phyloP scores from a whole-genome alignment of 2,329 filamentous ascomycete species.

The Cucurbitaria berberidis region DNA sequence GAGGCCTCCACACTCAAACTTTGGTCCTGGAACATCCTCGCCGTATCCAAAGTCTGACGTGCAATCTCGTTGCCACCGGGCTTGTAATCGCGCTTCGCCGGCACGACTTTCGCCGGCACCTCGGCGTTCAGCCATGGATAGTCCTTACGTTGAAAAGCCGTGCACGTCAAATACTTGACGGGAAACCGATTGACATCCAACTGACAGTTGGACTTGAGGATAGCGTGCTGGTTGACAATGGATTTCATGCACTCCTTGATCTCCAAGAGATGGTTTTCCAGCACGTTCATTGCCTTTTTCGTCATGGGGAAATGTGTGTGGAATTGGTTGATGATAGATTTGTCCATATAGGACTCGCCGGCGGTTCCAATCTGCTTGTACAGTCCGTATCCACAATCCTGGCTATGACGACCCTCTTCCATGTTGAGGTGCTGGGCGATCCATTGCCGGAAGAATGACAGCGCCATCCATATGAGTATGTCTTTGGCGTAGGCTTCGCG shows the following conservation, averaged over 20 bases:
- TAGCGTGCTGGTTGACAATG: slow-evolving; percentile 43
- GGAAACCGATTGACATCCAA: slow-evolving; percentile 47
- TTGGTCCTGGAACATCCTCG: slow-evolving; percentile 17
- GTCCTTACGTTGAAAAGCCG: slow-evolving; percentile 48
- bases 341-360: slow-evolving; percentile 54
- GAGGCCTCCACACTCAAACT: slow-evolving; percentile 9
- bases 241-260: slow-evolving; percentile 53
- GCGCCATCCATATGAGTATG: slow-evolving; percentile 59
- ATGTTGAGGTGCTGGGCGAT: slow-evolving; percentile 50
- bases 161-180: slow-evolving; percentile 55
- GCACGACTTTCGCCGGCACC: slow-evolving; percentile 1
- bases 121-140: slow-evolving; percentile 48
- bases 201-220: slow-evolving; percentile 50
- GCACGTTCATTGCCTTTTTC: slow-evolving; percentile 50
- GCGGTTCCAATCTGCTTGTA: slow-evolving; percentile 51
- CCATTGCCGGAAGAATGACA: slow-evolving; percentile 57
- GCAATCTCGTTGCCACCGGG: slow-evolving; percentile 39
- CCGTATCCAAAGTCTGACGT: slow-evolving; percentile 28
- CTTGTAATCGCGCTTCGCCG: slow-evolving; percentile 26
- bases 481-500: slow-evolving; percentile 56
- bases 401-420: slow-evolving; percentile 45
- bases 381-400: slow-evolving; percentile 56
- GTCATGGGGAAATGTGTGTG: slow-evolving; percentile 53
- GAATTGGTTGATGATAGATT: slow-evolving; percentile 47
- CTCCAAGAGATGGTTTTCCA: slow-evolving; percentile 50